These are phyloP conservation scores for Metschnikowia arizonensis DNA, from an alignment of 805 yeast genomes.

Conservation along the genomic window DNA sequence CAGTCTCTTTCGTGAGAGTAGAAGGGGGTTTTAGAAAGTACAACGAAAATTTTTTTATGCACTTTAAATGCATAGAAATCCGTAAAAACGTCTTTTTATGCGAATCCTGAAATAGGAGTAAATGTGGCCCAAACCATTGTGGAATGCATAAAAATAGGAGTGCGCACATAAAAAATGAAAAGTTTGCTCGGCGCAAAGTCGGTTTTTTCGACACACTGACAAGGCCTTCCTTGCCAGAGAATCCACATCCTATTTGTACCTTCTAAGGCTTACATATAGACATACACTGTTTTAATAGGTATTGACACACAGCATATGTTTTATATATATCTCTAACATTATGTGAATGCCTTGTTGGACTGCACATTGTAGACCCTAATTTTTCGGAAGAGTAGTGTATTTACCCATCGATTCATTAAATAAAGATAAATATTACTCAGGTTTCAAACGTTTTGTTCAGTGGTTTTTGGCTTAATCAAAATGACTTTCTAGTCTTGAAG, in stretches of 20 bases:
- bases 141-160: not conserved
- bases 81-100: not conserved
- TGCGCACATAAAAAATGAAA: not conserved
- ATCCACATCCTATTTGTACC: not conserved
- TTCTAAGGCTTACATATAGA: not conserved
- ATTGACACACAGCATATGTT: no score
- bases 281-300: no score
- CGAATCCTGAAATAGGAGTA: not conserved
- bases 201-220: not conserved
- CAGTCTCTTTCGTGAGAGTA: no score
- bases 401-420: no score
- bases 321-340: no score
- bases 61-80: not conserved
- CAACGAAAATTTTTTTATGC: not conserved
- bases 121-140: not conserved
- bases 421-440: not conserved
- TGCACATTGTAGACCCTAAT: no score
- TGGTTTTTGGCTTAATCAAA: not conserved
- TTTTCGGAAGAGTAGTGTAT: no score
- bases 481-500: not conserved
- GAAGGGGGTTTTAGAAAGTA: no score
- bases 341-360: no score
- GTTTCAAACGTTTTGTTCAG: not conserved
- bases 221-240: not conserved
- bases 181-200: not conserved